Percentiles rank a stretch among this genome's conserved stretches.
Conservation (phyloP, 331 rosid genomes). For the Pyracantha coccinea region DNA sequence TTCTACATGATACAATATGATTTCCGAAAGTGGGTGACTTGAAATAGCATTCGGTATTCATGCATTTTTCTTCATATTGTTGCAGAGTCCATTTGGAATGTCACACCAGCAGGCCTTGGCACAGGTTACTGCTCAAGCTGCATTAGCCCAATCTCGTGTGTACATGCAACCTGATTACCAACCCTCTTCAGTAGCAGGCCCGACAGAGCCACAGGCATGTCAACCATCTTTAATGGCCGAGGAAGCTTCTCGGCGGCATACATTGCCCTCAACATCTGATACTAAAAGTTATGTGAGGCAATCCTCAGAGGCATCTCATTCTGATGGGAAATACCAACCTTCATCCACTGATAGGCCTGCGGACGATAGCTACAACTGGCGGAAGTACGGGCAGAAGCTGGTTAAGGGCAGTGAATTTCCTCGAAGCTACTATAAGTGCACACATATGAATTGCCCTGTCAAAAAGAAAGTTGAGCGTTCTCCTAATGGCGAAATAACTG, state of each 20-base stretch:
- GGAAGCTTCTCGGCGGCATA: slow-evolving; percentile 47
- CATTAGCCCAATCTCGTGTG: slow-evolving; percentile 71
- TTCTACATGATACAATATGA: not conserved
- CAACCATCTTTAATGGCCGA: slow-evolving; percentile 33
- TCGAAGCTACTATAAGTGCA: slow-evolving; percentile 92
- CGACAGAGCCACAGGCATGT: slow-evolving; percentile 26
- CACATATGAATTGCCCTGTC: slow-evolving; percentile 79
- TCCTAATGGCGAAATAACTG: slow-evolving; percentile 77
- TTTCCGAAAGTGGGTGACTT: slow-evolving; percentile 11
- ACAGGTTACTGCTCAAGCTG: slow-evolving; percentile 97
- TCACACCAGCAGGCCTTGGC: slow-evolving; percentile 98
- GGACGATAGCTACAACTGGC: slow-evolving; percentile 93
- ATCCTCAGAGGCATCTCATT: slow-evolving; percentile 34
- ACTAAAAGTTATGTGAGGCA: slow-evolving; percentile 34
- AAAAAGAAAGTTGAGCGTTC: slow-evolving; percentile 94
- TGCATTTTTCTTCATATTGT: slow-evolving; percentile 23
- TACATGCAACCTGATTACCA: slow-evolving; percentile 69
- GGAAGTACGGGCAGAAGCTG: slow-evolving; percentile 97
- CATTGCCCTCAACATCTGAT: slow-evolving; percentile 47
- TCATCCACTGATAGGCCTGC: slow-evolving; percentile 62
- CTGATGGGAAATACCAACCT: slow-evolving; percentile 60
- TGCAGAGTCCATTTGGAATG: slow-evolving; percentile 97
- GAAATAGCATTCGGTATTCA: slow-evolving; percentile 5
- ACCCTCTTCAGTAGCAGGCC: slow-evolving; percentile 30
- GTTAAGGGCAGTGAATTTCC: slow-evolving; percentile 97